Evolutionary conservation across 140 eudicot species (phyloP), one percentile per base, ranked within the genome.

Genomic region (Ambrosia hybrid): DNA sequence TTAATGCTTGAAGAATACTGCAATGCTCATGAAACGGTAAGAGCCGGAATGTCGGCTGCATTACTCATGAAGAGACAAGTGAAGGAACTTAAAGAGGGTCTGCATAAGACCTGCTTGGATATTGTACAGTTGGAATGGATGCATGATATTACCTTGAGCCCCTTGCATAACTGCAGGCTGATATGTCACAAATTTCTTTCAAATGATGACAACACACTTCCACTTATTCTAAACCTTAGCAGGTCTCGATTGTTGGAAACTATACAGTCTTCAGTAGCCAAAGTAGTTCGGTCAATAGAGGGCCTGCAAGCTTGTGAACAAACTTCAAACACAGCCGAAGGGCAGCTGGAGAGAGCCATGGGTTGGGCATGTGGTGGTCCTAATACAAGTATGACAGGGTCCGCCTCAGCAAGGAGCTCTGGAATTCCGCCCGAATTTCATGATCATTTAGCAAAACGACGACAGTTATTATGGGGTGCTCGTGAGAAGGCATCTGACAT

Each of bases 311-410:
- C 89, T 68, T 91, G 92, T 91, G 99, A 95, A 83, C 88, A 79
- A 76, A 80, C 83, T 76, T 91, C 97, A 67, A 49, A 81, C 39
- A 76, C 95, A 76, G 99, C 97, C 9, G 99, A 95, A 91, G 95
- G 97, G 70, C 99, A 95, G 80, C 92, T 95, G 33, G 99, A 95
- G 82, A 88, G 99, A 89, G 96, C 97, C 75, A 91, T 95, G 99
- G 87, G 93, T 70, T 95, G 99, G 99, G 99, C 97, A 16, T 95
- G 99, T 85, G 99, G 96, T 56, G 96, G 96, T 45, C 88, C 97
- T 38, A 85, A 70, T 81, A 79, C 99, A 16, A 74, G 86, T 67
- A 9, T 85, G 52, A 64, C 72, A 62, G 93, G 94, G 67, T 79
- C 78, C 76, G 36, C 78, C 67, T 68, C 82, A 21, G 71, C 81